Base-by-base conservation (phyloP, 2,329 filamentous ascomycete genomes). In the Stagonosporopsis chrysanthemi region DNA sequence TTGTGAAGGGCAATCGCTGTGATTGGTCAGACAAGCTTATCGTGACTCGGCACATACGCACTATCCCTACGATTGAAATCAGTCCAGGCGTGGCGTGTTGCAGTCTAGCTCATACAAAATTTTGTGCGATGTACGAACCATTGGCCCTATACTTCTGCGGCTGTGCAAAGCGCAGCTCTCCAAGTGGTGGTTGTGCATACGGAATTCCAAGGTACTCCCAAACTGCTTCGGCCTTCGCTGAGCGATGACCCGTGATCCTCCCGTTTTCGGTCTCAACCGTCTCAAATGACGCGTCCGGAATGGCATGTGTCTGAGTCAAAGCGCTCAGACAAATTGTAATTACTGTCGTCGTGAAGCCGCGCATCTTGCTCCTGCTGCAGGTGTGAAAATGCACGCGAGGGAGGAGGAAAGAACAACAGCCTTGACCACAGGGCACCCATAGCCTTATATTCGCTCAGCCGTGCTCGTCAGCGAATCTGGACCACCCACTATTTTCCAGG, bases 191-290 rank as follows among this genome's bases (percentile, higher is more conserved):
- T 44, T 66, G 52, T 6, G 74, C 75, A 48, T 71, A 77, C 1
- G 69, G 72, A 17, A 75, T 71, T 0, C 74, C 74, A 6, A 77
- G 56, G 44, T 75, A 77, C 38, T 76, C 70, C 47, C 60, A 64
- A 8, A 72, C 70, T 4, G 38, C 42, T 45, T 36, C 56, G 14
- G 24, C 52, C n/a, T 61, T 61, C 11, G 51, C 40, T 14, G 71
- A 61, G 14, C 43, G 47, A 60, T 74, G 71, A 14, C 71, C 73
- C 15, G 58, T 64, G 14, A 68, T 58, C 4, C 17, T n/a, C 24
- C 65, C 62, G 23, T 61, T 65, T 12, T 39, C 47, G 4, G 65
- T 68, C 12, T 45, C 1, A 3, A 52, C 35, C 9, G 26, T 52
- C 15, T 61, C 29, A 28, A 43, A 43, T 19, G 36, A 22, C 17